Evolutionary conservation across 345 rosid species (phyloP), one percentile per base, ranked within the genome.

Genomic region (Pseudoturritis turrita): DNA sequence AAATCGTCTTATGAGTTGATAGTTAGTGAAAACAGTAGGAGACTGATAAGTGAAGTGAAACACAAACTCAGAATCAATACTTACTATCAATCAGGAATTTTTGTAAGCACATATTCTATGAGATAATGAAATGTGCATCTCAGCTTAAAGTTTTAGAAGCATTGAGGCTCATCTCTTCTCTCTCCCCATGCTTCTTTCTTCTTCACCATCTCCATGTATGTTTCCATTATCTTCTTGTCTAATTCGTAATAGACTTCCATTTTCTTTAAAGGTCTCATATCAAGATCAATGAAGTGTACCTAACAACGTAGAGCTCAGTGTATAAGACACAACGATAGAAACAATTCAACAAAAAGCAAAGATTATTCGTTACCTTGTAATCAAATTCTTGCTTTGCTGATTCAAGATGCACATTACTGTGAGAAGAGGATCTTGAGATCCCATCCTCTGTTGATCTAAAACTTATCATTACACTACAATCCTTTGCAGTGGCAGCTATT

Each of bases 401-500:
- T 57, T 84, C 83, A 35, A 95, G 75, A 71, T 71, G 55, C 51
- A 85, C 72, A 74, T 57, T 74, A 43, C 62, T 69, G 44, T 81
- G 74, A 0, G 83, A 79, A 75, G 90, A 81, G 2, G 79, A 77
- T 50, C 74, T 84, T 22, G 80, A 78, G 35, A 65, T 77, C 33
- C 62, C 82, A 22, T n/a, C 81, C 44, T 77, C 72, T 62, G 72
- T 78, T 39, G 81, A 86, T 83, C 83, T 88, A 79, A 91, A 89
- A 71, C 90, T 79, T 64, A 95, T 70, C 84, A 89, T 95, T 67
- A 89, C 57, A 80, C 97, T 91, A 62, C 91, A 91, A 68, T 91
- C 99, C 80, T 91, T 94, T 13, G 89, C 96, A 53, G 97, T 91
- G 46, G 96, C 86, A 77, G 99, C 81, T 67, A 86, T 73, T 68